Evolutionary conservation across 768 basidiomycete species (phyloP), one percentile per base, ranked within the genome.

Genomic region (Lactarius hengduanensis): DNA sequence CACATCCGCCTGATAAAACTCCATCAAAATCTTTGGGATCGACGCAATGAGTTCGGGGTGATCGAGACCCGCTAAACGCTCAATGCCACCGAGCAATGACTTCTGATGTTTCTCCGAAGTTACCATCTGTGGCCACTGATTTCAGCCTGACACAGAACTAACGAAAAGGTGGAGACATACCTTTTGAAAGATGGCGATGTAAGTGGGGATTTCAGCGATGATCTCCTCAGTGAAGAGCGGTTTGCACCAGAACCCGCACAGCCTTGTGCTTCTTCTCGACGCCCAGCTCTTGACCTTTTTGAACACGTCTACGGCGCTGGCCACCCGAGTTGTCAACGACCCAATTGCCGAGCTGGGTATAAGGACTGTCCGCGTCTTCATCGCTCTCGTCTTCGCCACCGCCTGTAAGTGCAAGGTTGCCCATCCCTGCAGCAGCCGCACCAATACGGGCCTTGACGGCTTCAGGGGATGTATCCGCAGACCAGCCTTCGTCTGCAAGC

Each of bases 31-130:
- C 77, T 96, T 96, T 20, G 96, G 94, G 13, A 97, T 86, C 5
- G 81, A 72, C 3, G 87, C 77, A 59, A 91, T 77, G 47, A 94
- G 80, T 18, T 90, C 87, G 8, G 92, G 90, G 70, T 92, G 78
- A 22, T 83, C 76, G 64, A 93, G 78, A 58, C 93, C 96, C 59
- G 91, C 86, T 63, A 88, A 81, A 20, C 92, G 90, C 75, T 99
- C 97, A 58, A 98, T 79, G 61, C 97, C 97, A 32, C 97, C 97
- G 8, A 98, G 83, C 36, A 99, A 80, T 0, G 95, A 82, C 78
- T 98, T 99, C 77, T 97, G 94, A 72, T 96, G 92, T 77, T 95
- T 98, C 81, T 98, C 96, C 2, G 90, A 89, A 0, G 89, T 89
- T 58, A 92, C 87, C 83, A 96, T 84, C 93, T 96, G 9, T 28